Percentiles rank a stretch among this genome's conserved stretches.
phyloP scores from a whole-genome alignment of 805 yeast genomes.

The Metschnikowia koreensis region DNA sequence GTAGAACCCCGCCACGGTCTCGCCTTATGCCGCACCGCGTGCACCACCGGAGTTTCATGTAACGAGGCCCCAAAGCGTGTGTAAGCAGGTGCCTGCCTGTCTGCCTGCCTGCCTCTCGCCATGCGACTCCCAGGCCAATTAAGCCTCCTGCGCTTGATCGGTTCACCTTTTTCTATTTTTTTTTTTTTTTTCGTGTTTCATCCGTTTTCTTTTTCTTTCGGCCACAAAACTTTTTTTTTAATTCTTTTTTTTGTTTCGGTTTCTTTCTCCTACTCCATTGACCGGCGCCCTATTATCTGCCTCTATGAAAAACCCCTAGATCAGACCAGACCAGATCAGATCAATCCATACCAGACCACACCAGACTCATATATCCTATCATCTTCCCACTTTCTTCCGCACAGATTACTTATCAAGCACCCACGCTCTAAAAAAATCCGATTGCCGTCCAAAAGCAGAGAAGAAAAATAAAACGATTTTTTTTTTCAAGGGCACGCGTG shows the following conservation, averaged over 20 bases:
- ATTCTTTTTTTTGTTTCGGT: neutral
- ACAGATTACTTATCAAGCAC: neutral
- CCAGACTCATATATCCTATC: neutral
- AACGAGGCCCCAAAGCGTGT: neutral
- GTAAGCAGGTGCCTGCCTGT: neutral
- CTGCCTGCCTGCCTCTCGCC: neutral
- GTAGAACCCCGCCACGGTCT: neutral
- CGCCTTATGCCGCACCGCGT: neutral
- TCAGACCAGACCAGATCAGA: neutral
- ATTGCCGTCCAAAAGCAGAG: neutral
- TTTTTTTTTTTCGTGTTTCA: neutral
- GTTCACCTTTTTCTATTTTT: neutral
- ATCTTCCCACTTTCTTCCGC: neutral
- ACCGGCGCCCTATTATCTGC: neutral
- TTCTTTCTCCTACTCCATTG: neutral
- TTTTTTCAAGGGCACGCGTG: neutral
- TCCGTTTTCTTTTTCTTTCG: neutral
- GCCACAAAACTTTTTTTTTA: neutral
- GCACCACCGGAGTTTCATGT: neutral
- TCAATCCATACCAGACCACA: neutral
- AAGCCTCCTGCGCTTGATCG: constrained; percentile 6
- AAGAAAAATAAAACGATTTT: neutral
- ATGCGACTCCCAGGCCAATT: constrained; percentile 9
- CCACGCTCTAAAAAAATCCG: neutral
- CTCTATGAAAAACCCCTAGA: neutral